Evolutionary conservation across 441 rosid species (phyloP).

Genomic region (Rhodomyrtus psidioides): DNA sequence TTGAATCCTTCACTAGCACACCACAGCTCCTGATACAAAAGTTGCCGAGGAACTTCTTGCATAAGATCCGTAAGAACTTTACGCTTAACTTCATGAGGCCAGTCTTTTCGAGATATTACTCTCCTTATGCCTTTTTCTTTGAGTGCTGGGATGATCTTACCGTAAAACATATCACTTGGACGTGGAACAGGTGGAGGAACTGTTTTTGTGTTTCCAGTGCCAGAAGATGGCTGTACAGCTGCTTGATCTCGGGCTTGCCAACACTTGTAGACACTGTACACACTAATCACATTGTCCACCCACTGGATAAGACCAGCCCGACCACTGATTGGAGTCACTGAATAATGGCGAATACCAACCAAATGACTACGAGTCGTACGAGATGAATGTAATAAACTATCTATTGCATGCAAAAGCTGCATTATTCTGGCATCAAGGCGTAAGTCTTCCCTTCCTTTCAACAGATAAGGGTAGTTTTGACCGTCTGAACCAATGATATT

Average conservation of each 20-base stretch:
- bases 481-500: conserved; percentile 94
- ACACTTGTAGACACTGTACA: conserved; percentile 88
- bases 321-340: conserved; percentile 98
- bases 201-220: conserved; percentile 52
- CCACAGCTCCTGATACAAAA: conserved; percentile 95
- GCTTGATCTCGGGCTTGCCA: conserved; percentile 93
- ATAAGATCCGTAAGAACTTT: conserved; percentile 94
- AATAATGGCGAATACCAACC: conserved; percentile 81
- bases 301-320: conserved; percentile 99
- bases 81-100: conserved; percentile 99
- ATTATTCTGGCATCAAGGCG: conserved; percentile 99
- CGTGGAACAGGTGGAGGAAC: conserved; percentile 81
- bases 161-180: conserved; percentile 99
- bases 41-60: conserved; percentile 94
- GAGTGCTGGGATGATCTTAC: conserved; percentile 98
- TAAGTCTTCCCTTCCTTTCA: conserved; percentile 98
- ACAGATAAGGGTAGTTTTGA: conserved; percentile 70
- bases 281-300: conserved; percentile 93
- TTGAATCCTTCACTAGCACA: conserved; percentile 99
- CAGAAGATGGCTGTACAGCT: conserved; percentile 57
- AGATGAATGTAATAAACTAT: conserved; percentile 68
- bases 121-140: conserved; percentile 97
- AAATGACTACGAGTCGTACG: conserved; percentile 42
- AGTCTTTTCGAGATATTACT: conserved; percentile 96
- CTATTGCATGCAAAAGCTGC: conserved; percentile 95